These are phyloP conservation scores for Hymenoscyphus fructigenus DNA, from an alignment of 2,329 filamentous ascomycete genomes.

Conservation along the genomic window DNA sequence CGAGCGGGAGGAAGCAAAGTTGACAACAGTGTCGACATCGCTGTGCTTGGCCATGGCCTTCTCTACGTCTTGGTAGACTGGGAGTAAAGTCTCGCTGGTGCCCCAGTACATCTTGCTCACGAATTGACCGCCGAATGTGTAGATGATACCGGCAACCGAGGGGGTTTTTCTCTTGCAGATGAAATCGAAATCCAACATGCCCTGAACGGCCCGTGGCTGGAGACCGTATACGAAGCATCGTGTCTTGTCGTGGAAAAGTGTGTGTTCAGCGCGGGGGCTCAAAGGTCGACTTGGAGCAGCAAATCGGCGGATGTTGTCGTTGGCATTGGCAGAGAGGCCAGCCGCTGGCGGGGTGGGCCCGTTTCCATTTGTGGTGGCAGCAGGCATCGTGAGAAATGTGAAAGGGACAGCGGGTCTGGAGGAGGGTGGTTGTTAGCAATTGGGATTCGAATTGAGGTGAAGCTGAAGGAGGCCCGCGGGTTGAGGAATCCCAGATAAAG, in stretches of 20 bases:
- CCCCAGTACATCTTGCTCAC: conserved; percentile 99
- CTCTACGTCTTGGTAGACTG: conserved; percentile 91
- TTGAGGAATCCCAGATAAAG: not conserved
- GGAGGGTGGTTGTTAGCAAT: conserved; percentile 22
- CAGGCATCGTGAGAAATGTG: conserved; percentile 34
- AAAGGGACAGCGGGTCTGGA: conserved; percentile 14
- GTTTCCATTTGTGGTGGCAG: conserved; percentile 47
- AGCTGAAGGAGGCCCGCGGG: not conserved
- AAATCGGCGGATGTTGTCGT: conserved; percentile 99
- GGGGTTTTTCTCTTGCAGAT: conserved; percentile 98
- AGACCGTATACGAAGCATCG: conserved; percentile 99
- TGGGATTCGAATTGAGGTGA: conserved; percentile 1
- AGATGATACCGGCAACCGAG: conserved; percentile 98
- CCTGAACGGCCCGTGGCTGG: conserved; percentile 88
- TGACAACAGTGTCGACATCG: conserved; percentile 97
- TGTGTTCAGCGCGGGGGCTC: conserved; percentile 83
- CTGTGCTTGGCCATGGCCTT: conserved; percentile 96
- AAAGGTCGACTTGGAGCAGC: conserved; percentile 86
- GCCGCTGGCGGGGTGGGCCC: conserved; percentile 50
- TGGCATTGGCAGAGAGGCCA: conserved; percentile 67
- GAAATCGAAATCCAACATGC: conserved; percentile 99
- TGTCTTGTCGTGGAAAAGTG: conserved; percentile 98
- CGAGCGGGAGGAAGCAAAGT: conserved; percentile 98
- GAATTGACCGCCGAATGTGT: conserved; percentile 99
- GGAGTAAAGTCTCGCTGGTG: conserved; percentile 96